Base-by-base conservation (phyloP, 345 rosid species). In the Salix udensis region DNA sequence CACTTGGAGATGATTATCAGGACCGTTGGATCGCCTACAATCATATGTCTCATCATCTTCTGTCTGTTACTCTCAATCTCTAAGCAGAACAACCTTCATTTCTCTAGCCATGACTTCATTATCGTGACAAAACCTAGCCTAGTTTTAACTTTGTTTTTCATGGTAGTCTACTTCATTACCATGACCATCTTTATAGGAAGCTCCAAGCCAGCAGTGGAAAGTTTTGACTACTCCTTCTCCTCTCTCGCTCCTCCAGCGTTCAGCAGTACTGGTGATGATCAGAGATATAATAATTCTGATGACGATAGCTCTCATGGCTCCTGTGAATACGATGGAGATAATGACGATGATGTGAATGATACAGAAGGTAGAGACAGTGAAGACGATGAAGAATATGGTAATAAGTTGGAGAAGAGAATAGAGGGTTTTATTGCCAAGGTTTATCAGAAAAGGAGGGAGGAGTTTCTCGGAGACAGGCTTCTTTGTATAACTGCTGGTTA, bases 341-440 rank as follows among this genome's bases (percentile, higher is more conserved):
- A 73, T 23, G 79, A 78, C 30, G 70, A 78, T 30, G 76, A 67
- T 23, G 71, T 61, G 7, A 50, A 23, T 62, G 24, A 60, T 11
- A 36, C 13, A 1, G 31, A 67, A 2, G 70, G 71, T 31, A 79
- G 52, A 5, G 71, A 42, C 42, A n/a, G 19, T 1, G 68, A 77
- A 37, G 83, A 61, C 48, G 81, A 70, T 60, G 81, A 70, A 44
- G 65, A 53, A 11, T 39, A 23, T 28, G 52, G 50, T 9, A 42
- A 19, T 0, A 77, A 84, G 19, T 62, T 80, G 76, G 78, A 80
- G 58, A 58, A 21, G 61, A 80, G 65, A 48, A 69, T 68, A 48
- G 84, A 83, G 37, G 79, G 75, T 13, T 80, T 83, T 71, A 83
- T 83, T 39, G 77, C 75, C 13, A 68, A 75, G 42, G 84, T 77